A percentile compares a stretch with the other conserved stretches of the same genome.
Evolutionary conservation across 257 asterid genomes (phyloP).

Genomic region (Orobanche coerulescens): DNA sequence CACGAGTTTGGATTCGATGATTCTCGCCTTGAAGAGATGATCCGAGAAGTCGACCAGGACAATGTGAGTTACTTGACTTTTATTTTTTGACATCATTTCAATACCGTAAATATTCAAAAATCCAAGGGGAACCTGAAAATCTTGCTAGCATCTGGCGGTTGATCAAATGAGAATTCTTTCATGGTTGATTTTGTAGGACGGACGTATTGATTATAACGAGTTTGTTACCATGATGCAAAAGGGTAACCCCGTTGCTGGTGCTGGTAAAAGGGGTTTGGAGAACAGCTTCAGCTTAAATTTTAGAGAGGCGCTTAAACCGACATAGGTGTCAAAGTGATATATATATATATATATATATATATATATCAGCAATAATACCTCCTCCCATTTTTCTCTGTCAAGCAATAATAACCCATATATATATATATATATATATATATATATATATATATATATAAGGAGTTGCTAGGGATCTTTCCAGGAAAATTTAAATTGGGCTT

Average conservation of each 20-base stretch:
- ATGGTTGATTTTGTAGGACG: slow-evolving; percentile 51
- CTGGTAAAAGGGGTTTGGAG: slow-evolving; percentile 48
- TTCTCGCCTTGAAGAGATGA: slow-evolving; percentile 19
- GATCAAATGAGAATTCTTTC: not conserved
- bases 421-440: too few relatives aligned
- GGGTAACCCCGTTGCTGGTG: slow-evolving; percentile 48
- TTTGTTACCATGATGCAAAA: slow-evolving; percentile 79
- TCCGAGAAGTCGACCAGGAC: not conserved
- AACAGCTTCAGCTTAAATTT: slow-evolving; percentile 65
- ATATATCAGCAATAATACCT: too few relatives aligned
- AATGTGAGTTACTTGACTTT: not conserved
- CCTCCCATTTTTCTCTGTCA: too few relatives aligned
- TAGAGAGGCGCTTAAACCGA: slow-evolving; percentile 50
- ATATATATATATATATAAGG: too few relatives aligned
- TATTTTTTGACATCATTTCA: slow-evolving; percentile 6
- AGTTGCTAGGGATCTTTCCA: too few relatives aligned
- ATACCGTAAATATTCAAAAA: slow-evolving; percentile 10
- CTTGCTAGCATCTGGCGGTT: not conserved
- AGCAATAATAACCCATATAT: too few relatives aligned
- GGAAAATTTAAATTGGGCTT: too few relatives aligned
- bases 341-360: too few relatives aligned
- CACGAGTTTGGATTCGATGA: slow-evolving; percentile 59
- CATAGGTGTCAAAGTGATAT: slow-evolving; percentile 8
- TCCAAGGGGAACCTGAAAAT: not conserved
- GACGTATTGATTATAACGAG: slow-evolving; percentile 67